Evolutionary conservation across 306 rosid species (phyloP), one percentile per base, ranked within the genome.

Genomic region (Alnus glutinosa): DNA sequence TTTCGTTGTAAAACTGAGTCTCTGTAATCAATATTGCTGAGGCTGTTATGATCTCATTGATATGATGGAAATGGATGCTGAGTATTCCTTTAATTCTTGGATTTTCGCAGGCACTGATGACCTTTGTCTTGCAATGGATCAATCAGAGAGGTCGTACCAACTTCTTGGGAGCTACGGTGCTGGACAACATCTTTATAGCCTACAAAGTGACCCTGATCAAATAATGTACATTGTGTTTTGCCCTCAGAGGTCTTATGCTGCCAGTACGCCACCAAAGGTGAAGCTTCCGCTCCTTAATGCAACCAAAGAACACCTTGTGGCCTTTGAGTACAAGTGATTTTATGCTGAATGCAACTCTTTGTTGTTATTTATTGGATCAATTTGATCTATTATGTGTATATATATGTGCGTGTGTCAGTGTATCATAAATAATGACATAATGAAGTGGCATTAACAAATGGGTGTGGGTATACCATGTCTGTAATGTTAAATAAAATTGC

Each of bases 131-230:
- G 73, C 88, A 77, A 92, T 95, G 98, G 97, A 92, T 77, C 88
- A 75, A 83, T 88, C 97, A 48, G 97, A 95, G 77, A 91, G 95
- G 78, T 95, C 96, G 0, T 95, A 95, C 87, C 90, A 89, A 75
- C 94, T 94, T 76, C 91, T 91, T 1, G 98, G 98, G 32, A 84
- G 89, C 70, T 94, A 94, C 83, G 97, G 89, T 36, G 94, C 92
- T 39, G 98, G 98, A 51, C 86, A 91, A 28, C 88, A 86, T 19
- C 74, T 94, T 13, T 92, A 94, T 84, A 91, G 86, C 58, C 77
- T 83, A 12, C 83, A 78, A 75, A 74, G 5, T 2, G 83, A 80
- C 39, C 18, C 76, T 42, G 79, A 81, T 58, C 83, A 32, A 70
- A 46, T 44, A 4, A 62, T 71, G 9, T 88, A 89, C 83, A 91